These are phyloP conservation scores for Eimeria praecox DNA, from an alignment of 169 alveolate species.

Conservation along the genomic window DNA sequence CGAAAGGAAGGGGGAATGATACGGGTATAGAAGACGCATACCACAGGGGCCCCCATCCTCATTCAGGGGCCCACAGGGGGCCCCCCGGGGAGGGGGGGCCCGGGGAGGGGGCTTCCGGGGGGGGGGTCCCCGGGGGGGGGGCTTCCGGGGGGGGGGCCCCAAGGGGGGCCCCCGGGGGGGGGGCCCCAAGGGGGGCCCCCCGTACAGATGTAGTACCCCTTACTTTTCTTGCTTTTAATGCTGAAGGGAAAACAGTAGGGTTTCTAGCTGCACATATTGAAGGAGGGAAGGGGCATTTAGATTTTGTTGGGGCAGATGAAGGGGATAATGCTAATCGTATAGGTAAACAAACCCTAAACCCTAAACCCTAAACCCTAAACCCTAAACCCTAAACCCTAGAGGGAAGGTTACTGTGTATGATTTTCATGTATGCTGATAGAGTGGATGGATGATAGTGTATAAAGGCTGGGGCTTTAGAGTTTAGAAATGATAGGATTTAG, in stretches of 20 bases:
- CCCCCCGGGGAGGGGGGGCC: too few species aligned
- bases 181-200: constrained; percentile 14
- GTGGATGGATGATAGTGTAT: too few species aligned
- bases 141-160: not conserved
- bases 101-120: not conserved
- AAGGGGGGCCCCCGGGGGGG: not conserved
- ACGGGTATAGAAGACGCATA: too few species aligned
- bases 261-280: not conserved
- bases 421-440: not conserved
- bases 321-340: not conserved
- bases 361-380: constrained; percentile 31
- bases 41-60: too few species aligned
- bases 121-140: constrained; percentile 37
- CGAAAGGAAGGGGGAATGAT: too few species aligned
- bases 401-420: not conserved
- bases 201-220: not conserved
- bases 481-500: too few species aligned
- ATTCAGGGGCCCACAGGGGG: not conserved
- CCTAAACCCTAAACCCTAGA: constrained; percentile 11
- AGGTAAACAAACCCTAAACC: not conserved
- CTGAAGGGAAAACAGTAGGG: not conserved
- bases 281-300: not conserved
- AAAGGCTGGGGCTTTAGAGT: not conserved
- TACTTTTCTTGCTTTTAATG: not conserved
- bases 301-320: not conserved